Evolutionary conservation across 768 basidiomycete genomes (phyloP), one percentile per base, ranked within the genome.

Genomic region (Lactarius vividus): DNA sequence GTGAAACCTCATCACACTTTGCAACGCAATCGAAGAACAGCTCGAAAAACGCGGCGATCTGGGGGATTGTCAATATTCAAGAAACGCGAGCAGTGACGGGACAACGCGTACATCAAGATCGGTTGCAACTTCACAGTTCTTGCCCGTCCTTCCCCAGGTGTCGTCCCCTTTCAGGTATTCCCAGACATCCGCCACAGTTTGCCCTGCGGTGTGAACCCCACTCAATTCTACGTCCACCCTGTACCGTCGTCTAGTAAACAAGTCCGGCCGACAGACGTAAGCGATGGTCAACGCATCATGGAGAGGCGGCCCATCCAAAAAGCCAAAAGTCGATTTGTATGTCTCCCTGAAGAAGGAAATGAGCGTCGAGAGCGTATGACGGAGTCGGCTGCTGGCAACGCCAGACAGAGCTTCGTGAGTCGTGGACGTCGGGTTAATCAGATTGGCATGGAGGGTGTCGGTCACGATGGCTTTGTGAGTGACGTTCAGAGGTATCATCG

Each of bases 401-500:
- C 20, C 62, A 1, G 54, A 33, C 9, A 79, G 68, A 53, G 26
- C 46, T 26, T 23, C 58, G 64, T 70, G 1, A 79, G 80, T 49
- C 23, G 49, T 52, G 5, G n/a, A 6, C 9, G 35, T 16, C 56
- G 52, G 16, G 23, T 76, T 72, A 35, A 92, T 81, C 2, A 95
- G 78, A 26, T 77, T 76, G 0, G 76, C 65, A 69, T 88, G 88
- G 37, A 88, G 76, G 11, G 75, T 71, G 26, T 76, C 73, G 3
- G 85, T 88, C 53, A 91, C 88, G 67, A 96, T 89, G 3, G 90
- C 91, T 0, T 85, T 88, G 74, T 96, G 94, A 2, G 94, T 92
- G 20, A 94, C 89, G 72, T 96, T 95, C 70, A 96, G 83, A 0
- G 92, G 91, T 31, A 94, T 84, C 92, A 93, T 93, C 18, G 79